phyloP scores from a whole-genome alignment of 768 basidiomycete species.

The Cyclocybe aegerita region DNA sequence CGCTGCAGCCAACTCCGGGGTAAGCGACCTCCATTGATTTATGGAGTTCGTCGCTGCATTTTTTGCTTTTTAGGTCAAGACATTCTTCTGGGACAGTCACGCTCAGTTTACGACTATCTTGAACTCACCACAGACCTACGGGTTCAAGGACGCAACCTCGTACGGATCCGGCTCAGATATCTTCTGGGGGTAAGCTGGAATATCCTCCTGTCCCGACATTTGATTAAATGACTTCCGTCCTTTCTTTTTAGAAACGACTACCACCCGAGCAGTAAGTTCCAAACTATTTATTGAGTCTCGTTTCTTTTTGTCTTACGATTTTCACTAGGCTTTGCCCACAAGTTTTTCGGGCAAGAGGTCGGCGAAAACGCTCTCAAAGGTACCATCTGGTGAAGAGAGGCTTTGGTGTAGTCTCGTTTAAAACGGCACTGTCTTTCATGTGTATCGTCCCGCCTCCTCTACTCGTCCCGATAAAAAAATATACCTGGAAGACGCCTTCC shows the following conservation, averaged over 20 bases:
- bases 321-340: slow-evolving; percentile 38
- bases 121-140: slow-evolving; percentile 44
- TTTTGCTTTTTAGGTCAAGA: slow-evolving; percentile 35
- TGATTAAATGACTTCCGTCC: background rate
- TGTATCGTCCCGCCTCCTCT: background rate
- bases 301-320: slow-evolving; percentile 1
- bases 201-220: background rate
- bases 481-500: too few relatives aligned
- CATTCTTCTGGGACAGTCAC: slow-evolving; percentile 51
- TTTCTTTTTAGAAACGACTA: slow-evolving; percentile 44
- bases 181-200: slow-evolving; percentile 52
- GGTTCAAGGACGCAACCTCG: slow-evolving; percentile 50
- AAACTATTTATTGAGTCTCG: background rate
- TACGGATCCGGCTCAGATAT: slow-evolving; percentile 39
- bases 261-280: slow-evolving; percentile 49
- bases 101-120: slow-evolving; percentile 48
- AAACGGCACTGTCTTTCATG: background rate
- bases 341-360: slow-evolving; percentile 26
- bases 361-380: slow-evolving; percentile 16
- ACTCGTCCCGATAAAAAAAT: too few relatives aligned
- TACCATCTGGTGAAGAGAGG: slow-evolving; percentile 20
- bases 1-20: slow-evolving; percentile 43
- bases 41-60: background rate
- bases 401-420: background rate
- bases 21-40: slow-evolving; percentile 23